Evolutionary conservation across 805 yeast species (phyloP), one percentile per base, ranked within the genome.

Genomic region (Nakazawaea ernobii): DNA sequence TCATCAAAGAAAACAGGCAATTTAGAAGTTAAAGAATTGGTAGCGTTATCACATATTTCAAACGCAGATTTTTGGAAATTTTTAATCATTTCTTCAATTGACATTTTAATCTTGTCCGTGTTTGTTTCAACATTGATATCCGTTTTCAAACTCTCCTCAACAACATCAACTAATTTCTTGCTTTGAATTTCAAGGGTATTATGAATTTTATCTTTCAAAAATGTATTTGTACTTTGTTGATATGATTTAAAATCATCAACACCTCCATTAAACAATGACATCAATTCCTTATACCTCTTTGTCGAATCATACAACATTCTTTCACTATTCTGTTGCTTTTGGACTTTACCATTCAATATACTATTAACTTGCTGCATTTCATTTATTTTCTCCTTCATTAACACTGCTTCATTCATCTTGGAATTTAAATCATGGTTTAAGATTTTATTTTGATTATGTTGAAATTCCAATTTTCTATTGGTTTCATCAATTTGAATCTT

Each of bases 401-500:
- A 58, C 11, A 48, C 28, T 20, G 57, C 63, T 38, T 63, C 59
- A 15, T 46, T 50, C 30, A 51, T 58, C 45, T 56, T 57, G 7
- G 6, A 13, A 17, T 48, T 32, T 30, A 54, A 49, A 28, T 55
- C 52, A 26, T 39, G 46, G 28, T 56, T 51, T n/a, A 59, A 45
- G 37, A 49, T 51, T 36, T 59, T 56, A 46, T 71, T 63, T 51
- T 74, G 75, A 32, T 63, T 59, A 29, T 59, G 59, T 26, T 76
- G 51, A 6, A 66, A 59, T 20, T 70, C 73, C n/a, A 66, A 67
- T 8, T 62, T 63, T 42, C 79, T 59, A 45, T 67, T 62, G 15
- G 65, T 59, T 54, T 79, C 84, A 35, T 70, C 71, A 8, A 74
- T 63, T 53, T 78, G 80, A 1, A 73, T 73, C 39, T 72, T 75